phyloP scores from a whole-genome alignment of 441 rosid genomes.

The Iberis amara region DNA sequence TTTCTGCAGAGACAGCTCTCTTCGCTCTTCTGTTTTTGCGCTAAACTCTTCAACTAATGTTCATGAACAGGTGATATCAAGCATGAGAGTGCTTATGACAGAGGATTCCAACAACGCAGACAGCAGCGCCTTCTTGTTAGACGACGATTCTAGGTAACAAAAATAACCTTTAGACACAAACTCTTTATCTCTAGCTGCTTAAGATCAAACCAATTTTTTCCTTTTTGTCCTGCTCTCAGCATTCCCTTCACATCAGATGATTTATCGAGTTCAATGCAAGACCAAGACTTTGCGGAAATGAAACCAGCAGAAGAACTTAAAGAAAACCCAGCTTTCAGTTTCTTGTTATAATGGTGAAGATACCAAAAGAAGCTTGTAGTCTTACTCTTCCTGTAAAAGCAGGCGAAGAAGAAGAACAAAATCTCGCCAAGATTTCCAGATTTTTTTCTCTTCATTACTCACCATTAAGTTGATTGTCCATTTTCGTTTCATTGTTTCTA shows the following conservation, averaged over 20 bases:
- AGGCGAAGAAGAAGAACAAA: slow-evolving; percentile 13
- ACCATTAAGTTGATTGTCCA: slow-evolving; percentile 4
- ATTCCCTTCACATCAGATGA: slow-evolving; percentile 95
- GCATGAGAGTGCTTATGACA: slow-evolving; percentile 94
- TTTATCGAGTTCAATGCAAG: slow-evolving; percentile 73
- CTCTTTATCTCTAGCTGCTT: slow-evolving; percentile 5
- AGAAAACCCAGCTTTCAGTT: slow-evolving; percentile 82
- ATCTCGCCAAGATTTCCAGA: slow-evolving; percentile 10
- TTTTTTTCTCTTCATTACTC: slow-evolving; percentile 13
- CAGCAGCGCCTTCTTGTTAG: slow-evolving; percentile 89
- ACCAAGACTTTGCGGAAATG: slow-evolving; percentile 80
- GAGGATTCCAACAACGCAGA: slow-evolving; percentile 86
- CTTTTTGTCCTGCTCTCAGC: slow-evolving; percentile 36
- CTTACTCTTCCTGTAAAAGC: slow-evolving; percentile 1
- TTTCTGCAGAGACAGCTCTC: not conserved
- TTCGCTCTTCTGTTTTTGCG: slow-evolving; percentile 2
- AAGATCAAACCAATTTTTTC: not conserved
- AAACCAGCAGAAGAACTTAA: slow-evolving; percentile 83
- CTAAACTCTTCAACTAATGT: slow-evolving; percentile 3
- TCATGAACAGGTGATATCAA: slow-evolving; percentile 71
- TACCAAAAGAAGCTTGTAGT: slow-evolving; percentile 21
- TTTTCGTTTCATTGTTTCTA: slow-evolving; percentile 13
- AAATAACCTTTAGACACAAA: slow-evolving; percentile 15
- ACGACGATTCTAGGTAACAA: slow-evolving; percentile 83
- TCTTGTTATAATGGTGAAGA: slow-evolving; percentile 44